Conservation (phyloP, 179 eudicot genomes). For the Silene noctiflora region DNA sequence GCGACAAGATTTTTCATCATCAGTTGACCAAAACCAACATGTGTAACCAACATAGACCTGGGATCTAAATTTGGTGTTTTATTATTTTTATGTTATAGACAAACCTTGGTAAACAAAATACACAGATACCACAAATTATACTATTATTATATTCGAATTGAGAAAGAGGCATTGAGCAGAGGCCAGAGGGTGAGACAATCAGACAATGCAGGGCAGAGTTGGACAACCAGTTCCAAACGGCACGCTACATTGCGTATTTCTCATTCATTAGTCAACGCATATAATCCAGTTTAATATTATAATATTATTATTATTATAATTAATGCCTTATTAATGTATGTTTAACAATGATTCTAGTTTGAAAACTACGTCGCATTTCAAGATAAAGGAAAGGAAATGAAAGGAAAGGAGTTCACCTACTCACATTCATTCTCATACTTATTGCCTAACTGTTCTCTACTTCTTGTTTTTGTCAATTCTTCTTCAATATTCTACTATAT, state of each 20-base stretch:
- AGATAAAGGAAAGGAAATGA: too few species aligned
- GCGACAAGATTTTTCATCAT: not conserved
- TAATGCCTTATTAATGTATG: too few species aligned
- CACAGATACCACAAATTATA: too few species aligned
- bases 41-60: not conserved
- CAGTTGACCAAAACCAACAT: constrained; percentile 14
- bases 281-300: too few species aligned
- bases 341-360: too few species aligned
- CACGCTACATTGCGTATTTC: constrained; percentile 28
- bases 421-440: constrained; percentile 9
- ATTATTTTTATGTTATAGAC: too few species aligned
- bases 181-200: not conserved
- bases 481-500: too few species aligned
- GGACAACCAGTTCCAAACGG: constrained; percentile 43
- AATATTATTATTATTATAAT: too few species aligned
- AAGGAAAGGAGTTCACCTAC: constrained; percentile 21
- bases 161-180: too few species aligned
- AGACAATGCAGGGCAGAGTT: constrained; percentile 16
- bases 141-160: too few species aligned
- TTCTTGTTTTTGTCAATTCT: not conserved
- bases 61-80: not conserved
- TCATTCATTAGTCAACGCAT: constrained; percentile 5
- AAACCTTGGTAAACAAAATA: too few species aligned
- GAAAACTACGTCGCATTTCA: not conserved
- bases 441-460: not conserved